phyloP scores from a whole-genome alignment of 495 filamentous ascomycete genomes.

The Terfezia claveryi region DNA sequence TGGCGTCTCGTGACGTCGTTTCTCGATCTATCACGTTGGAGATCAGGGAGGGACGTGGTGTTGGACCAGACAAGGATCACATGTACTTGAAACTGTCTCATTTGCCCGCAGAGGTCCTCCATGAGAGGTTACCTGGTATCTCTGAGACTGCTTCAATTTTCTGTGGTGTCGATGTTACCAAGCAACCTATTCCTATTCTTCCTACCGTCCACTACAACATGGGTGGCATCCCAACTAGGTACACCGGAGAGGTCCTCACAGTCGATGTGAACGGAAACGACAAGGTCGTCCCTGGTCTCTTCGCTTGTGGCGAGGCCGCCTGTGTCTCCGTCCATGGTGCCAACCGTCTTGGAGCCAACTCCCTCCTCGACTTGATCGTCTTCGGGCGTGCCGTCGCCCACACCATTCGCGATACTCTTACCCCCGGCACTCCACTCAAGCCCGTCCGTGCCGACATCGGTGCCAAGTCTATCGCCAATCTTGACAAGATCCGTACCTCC shows the following conservation, averaged over 20 bases:
- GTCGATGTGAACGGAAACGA: slow-evolving; percentile 65
- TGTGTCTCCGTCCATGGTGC: slow-evolving; percentile 95
- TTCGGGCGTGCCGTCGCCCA: slow-evolving; percentile 93
- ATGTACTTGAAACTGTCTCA: slow-evolving; percentile 93
- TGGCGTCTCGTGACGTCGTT: slow-evolving; percentile 79
- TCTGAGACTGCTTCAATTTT: slow-evolving; percentile 95
- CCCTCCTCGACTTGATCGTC: slow-evolving; percentile 86
- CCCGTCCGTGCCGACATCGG: slow-evolving; percentile 62
- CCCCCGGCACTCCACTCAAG: slow-evolving; percentile 52
- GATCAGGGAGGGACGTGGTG: slow-evolving; percentile 89
- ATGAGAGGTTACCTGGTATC: slow-evolving; percentile 93
- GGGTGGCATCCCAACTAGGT: slow-evolving; percentile 94
- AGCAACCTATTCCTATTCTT: slow-evolving; percentile 68
- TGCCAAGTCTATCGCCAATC: slow-evolving; percentile 60
- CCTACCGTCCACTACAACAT: slow-evolving; percentile 99
- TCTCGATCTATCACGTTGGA: slow-evolving; percentile 94
- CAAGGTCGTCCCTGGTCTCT: slow-evolving; percentile 84
- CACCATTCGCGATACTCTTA: slow-evolving; percentile 78
- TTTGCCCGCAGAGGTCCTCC: slow-evolving; percentile 68
- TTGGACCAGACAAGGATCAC: slow-evolving; percentile 89
- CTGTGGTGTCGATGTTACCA: slow-evolving; percentile 84
- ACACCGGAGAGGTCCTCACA: slow-evolving; percentile 85
- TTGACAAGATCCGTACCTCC: slow-evolving; percentile 67
- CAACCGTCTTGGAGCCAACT: slow-evolving; percentile 94
- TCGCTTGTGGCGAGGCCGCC: slow-evolving; percentile 89